Conservation (phyloP, 2,329 filamentous ascomycete genomes). For the Talaromyces sp. region DNA sequence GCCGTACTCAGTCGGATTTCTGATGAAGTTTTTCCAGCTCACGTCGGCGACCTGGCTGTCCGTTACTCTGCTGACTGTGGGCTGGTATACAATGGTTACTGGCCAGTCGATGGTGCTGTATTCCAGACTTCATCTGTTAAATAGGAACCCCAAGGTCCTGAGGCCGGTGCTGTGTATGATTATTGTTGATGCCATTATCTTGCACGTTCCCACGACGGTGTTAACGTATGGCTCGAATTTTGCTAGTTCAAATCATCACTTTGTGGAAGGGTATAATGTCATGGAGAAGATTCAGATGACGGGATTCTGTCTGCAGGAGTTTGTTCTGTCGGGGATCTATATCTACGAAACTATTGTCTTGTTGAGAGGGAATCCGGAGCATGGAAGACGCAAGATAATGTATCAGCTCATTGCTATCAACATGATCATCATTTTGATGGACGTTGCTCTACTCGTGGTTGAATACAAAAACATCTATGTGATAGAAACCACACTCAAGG, state of each 20-base stretch:
- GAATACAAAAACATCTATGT: conserved; percentile 46
- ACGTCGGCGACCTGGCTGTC: conserved; percentile 36
- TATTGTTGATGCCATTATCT: conserved; percentile 41
- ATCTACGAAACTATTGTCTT: conserved; percentile 54
- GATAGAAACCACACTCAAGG: conserved; percentile 48
- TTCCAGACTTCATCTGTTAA: conserved; percentile 49
- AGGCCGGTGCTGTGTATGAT: conserved; percentile 47
- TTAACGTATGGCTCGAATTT: conserved; percentile 45
- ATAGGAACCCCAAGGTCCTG: conserved; percentile 39
- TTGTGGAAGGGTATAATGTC: conserved; percentile 39
- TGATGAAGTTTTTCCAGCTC: conserved; percentile 47
- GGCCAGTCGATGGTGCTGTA: conserved; percentile 50
- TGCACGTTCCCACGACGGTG: conserved; percentile 47
- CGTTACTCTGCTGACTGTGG: conserved; percentile 43
- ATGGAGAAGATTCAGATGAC: conserved; percentile 57
- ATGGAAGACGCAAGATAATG: conserved; percentile 45
- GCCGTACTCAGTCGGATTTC: conserved; percentile 46
- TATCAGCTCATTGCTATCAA: conserved; percentile 50
- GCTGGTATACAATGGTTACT: conserved; percentile 49
- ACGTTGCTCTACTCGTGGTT: conserved; percentile 42
- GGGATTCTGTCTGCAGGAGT: conserved; percentile 55
- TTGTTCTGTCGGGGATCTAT: conserved; percentile 53
- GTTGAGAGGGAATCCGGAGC: conserved; percentile 45
- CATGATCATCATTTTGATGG: conserved; percentile 46
- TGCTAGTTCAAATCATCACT: conserved; percentile 22